These are phyloP conservation scores for Ganoderma resinaceum DNA, from an alignment of 1,284 basidiomycete genomes.

Conservation along the genomic window DNA sequence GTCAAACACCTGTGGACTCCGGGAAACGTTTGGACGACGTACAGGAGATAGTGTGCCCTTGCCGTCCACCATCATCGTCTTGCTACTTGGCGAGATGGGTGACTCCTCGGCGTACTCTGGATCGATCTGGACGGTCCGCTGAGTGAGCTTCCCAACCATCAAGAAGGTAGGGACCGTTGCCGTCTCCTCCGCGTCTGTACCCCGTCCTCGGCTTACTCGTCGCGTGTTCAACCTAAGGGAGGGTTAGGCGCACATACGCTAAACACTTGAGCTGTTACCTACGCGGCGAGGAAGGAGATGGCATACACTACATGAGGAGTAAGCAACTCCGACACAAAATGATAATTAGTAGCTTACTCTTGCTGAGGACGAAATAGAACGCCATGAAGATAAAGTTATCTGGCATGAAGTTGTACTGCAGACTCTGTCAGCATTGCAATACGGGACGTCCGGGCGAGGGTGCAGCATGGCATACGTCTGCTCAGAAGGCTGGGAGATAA, in stretches of 20 bases:
- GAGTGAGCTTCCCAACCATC: conserved; percentile 45
- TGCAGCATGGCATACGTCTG: no score
- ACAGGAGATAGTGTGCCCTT: conserved; percentile 24
- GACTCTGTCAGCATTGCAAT: conserved; percentile 2
- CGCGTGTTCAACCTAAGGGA: conserved; percentile 51
- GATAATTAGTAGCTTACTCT: conserved; percentile 48
- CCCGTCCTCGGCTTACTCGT: conserved; percentile 49
- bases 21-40: background rate
- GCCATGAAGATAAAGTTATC: conserved; percentile 64
- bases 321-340: background rate
- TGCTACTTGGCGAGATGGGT: conserved; percentile 13
- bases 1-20: background rate
- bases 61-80: conserved; percentile 10
- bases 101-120: conserved; percentile 25
- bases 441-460: background rate
- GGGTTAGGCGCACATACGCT: background rate
- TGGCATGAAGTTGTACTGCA: conserved; percentile 63
- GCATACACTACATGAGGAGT: conserved; percentile 57
- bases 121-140: conserved; percentile 25
- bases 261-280: conserved; percentile 30
- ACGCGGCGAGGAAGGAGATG: conserved; percentile 74
- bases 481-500: background rate
- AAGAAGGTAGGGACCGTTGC: conserved; percentile 49
- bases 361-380: conserved; percentile 69
- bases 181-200: conserved; percentile 46